Evolutionary conservation across 352 stramenopile species (phyloP).

Genomic region (Phytophthora pinifolia): DNA sequence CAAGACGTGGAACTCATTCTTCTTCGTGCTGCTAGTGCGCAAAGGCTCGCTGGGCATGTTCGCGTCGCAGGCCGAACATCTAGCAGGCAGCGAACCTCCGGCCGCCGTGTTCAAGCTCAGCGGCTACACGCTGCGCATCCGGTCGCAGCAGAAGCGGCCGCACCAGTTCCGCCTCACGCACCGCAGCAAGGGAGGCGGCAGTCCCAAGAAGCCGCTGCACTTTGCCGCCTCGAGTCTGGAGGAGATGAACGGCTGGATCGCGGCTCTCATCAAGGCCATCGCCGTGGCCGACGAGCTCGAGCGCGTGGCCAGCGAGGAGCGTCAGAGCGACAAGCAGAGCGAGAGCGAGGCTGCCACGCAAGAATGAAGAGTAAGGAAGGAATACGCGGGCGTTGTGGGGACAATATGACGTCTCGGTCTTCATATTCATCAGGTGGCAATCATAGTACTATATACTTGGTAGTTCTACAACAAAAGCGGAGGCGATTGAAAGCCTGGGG

Average conservation of each 20-base stretch:
- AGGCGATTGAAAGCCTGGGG: conserved; percentile 12
- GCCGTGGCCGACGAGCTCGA: conserved; percentile 59
- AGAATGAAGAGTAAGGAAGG: background rate
- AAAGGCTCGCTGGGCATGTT: conserved; percentile 79
- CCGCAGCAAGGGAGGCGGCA: conserved; percentile 26
- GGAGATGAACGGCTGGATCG: conserved; percentile 74
- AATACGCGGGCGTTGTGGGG: conserved; percentile 2
- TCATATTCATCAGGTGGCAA: conserved; percentile 38
- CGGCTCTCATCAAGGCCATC: conserved; percentile 57
- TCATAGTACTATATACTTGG: conserved; percentile 46
- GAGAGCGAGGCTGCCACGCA: conserved; percentile 7
- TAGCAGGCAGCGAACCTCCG: conserved; percentile 44
- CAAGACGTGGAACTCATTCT: conserved; percentile 64
- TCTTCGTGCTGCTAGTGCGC: conserved; percentile 73
- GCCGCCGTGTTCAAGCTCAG: conserved; percentile 69
- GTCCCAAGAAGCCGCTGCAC: conserved; percentile 56
- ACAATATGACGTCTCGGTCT: conserved; percentile 32
- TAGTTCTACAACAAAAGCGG: conserved; percentile 54
- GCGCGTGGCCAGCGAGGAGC: conserved; percentile 17
- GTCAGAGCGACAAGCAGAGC: conserved; percentile 5
- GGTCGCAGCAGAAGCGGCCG: conserved; percentile 59
- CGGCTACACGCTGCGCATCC: conserved; percentile 66
- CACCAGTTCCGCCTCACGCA: conserved; percentile 67
- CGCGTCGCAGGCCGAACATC: conserved; percentile 41
- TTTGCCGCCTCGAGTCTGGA: conserved; percentile 60